A percentile compares a stretch with the other conserved stretches of the same genome.
Conservation (phyloP, 148 eudicot genomes). For the Silene latifolia region DNA sequence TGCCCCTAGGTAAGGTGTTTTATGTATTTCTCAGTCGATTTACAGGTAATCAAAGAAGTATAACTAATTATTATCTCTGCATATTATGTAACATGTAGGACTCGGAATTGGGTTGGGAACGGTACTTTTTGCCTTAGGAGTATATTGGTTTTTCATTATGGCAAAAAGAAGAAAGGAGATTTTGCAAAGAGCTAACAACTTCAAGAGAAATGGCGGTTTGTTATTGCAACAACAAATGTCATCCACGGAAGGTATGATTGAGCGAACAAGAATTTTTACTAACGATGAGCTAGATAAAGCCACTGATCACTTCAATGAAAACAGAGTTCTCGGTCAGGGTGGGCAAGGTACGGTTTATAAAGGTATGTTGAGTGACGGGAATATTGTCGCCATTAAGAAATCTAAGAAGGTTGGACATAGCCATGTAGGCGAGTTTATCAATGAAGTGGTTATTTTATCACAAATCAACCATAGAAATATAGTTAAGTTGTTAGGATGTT, state of each 20-base stretch:
- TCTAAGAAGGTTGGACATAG: constrained; percentile 14
- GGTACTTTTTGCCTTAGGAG: constrained; percentile 4
- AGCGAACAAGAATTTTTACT: constrained; percentile 22
- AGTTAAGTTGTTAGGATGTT: constrained; percentile 25
- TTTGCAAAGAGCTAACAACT: constrained; percentile 15
- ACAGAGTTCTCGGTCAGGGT: constrained; percentile 33
- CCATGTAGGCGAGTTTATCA: constrained; percentile 23
- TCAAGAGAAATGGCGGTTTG: constrained; percentile 24
- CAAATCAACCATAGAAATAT: constrained; percentile 32
- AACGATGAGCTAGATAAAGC: constrained; percentile 23
- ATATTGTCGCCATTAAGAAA: constrained; percentile 28
- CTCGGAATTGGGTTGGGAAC: constrained; percentile 20
- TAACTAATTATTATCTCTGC: not conserved
- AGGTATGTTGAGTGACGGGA: constrained; percentile 33
- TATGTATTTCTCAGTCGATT: not conserved
- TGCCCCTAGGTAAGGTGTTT: constrained; percentile 8
- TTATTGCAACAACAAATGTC: constrained; percentile 28
- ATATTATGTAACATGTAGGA: constrained; percentile 4
- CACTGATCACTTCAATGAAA: constrained; percentile 20
- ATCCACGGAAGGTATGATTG: constrained; percentile 21
- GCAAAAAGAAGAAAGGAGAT: constrained; percentile 13
- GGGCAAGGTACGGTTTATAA: constrained; percentile 36
- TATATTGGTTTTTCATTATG: constrained; percentile 4
- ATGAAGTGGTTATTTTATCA: constrained; percentile 28
- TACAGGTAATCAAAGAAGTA: not conserved